phyloP scores from a whole-genome alignment of 805 yeast genomes.

The Tetrapisispora phaffii region DNA sequence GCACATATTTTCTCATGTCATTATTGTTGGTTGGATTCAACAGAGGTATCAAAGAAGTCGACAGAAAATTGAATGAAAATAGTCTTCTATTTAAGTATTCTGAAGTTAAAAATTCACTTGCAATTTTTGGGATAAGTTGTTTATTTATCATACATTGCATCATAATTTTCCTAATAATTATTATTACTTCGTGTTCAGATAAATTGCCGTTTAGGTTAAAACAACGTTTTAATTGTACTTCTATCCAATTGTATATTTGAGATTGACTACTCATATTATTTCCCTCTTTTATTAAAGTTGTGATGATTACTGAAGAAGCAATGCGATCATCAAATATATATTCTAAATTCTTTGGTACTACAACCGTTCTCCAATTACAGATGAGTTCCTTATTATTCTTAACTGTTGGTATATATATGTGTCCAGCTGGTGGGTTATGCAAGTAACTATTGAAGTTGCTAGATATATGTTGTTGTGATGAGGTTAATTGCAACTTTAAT shows the following conservation, averaged over 20 bases:
- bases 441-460: not conserved
- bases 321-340: slow-evolving; percentile 3
- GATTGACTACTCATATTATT: not conserved
- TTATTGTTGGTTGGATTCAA: not conserved
- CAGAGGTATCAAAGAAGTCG: slow-evolving; percentile 7
- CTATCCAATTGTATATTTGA: slow-evolving; percentile 12
- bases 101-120: slow-evolving; percentile 10
- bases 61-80: slow-evolving; percentile 7
- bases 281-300: not conserved
- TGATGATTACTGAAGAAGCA: not conserved
- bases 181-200: not conserved
- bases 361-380: slow-evolving; percentile 11
- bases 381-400: slow-evolving; percentile 11
- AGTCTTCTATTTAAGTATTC: slow-evolving; percentile 5
- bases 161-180: slow-evolving; percentile 4
- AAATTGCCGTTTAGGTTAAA: slow-evolving; percentile 6
- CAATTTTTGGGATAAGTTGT: slow-evolving; percentile 3
- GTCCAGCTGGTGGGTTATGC: slow-evolving; percentile 4
- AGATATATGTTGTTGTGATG: not conserved
- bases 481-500: slow-evolving; percentile 3
- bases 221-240: slow-evolving; percentile 10
- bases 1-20: slow-evolving; percentile 6
- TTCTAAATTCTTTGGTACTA: slow-evolving; percentile 13
- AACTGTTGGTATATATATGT: slow-evolving; percentile 8
- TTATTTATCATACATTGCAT: slow-evolving; percentile 9